phyloP scores from a whole-genome alignment of 768 basidiomycete genomes.

The Phylloporus arenicola region DNA sequence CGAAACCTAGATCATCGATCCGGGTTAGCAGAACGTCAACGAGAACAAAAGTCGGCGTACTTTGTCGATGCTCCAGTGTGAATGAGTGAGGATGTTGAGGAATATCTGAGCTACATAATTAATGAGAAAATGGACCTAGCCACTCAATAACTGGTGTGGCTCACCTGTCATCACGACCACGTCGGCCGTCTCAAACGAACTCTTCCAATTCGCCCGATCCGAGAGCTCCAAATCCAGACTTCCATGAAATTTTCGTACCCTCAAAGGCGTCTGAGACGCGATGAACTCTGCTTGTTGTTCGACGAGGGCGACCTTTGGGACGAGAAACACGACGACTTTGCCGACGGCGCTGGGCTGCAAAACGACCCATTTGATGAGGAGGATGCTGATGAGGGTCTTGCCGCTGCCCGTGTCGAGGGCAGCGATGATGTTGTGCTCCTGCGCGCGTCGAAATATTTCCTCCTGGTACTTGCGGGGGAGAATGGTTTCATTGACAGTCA shows the following conservation, averaged over 20 bases:
- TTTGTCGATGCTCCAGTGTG: conserved; percentile 68
- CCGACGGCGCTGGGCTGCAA: conserved; percentile 42
- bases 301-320: conserved; percentile 81
- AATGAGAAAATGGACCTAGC: conserved; percentile 3
- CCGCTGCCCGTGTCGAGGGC: conserved; percentile 56
- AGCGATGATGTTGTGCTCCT: conserved; percentile 49
- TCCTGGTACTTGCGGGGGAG: conserved; percentile 51
- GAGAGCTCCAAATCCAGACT: conserved; percentile 66
- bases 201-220: conserved; percentile 60
- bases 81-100: conserved; percentile 73
- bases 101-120: conserved; percentile 66
- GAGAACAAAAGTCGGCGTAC: conserved; percentile 24
- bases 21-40: not conserved
- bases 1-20: conserved; percentile 37
- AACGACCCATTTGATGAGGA: conserved; percentile 73
- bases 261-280: conserved; percentile 55
- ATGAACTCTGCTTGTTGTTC: conserved; percentile 76
- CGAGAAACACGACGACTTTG: conserved; percentile 74
- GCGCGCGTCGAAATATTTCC: conserved; percentile 50
- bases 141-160: not conserved
- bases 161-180: conserved; percentile 85
- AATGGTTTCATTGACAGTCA: conserved; percentile 33
- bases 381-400: conserved; percentile 56
- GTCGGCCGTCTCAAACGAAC: conserved; percentile 57
- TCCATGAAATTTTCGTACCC: conserved; percentile 66